phyloP scores from a whole-genome alignment of 2,329 filamentous ascomycete species.

The Hyphodiscus sp. region DNA sequence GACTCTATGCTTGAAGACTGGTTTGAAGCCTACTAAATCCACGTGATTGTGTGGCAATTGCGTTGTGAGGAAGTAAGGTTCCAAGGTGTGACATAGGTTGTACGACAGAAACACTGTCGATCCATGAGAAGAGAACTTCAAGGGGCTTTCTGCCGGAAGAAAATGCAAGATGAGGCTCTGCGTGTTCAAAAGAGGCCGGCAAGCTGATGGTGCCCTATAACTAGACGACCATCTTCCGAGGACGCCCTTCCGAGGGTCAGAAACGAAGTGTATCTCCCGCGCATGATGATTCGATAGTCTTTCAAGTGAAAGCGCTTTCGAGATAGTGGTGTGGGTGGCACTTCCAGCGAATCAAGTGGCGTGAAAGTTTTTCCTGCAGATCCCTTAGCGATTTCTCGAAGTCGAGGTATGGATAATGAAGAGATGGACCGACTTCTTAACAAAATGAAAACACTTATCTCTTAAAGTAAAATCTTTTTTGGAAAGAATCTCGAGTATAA shows the following conservation, averaged over 20 bases:
- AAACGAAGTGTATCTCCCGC: background rate
- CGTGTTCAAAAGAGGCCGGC: background rate
- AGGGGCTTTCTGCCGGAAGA: background rate
- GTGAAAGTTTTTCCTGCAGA: slow-evolving; percentile 16
- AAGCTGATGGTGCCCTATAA: background rate
- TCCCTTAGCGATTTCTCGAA: slow-evolving; percentile 22
- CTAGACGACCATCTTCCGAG: background rate
- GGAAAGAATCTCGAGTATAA: background rate
- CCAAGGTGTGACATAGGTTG: background rate
- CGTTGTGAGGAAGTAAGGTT: background rate
- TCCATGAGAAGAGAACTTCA: background rate
- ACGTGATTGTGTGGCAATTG: background rate
- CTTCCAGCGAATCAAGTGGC: slow-evolving; percentile 19
- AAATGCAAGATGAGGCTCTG: background rate
- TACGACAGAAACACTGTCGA: background rate
- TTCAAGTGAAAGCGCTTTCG: slow-evolving; percentile 1
- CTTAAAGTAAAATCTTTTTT: background rate
- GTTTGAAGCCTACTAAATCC: background rate
- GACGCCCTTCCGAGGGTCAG: background rate
- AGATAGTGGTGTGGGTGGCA: slow-evolving; percentile 12
- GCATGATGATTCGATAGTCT: slow-evolving; percentile 11
- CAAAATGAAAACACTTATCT: background rate
- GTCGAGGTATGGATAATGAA: slow-evolving; percentile 9
- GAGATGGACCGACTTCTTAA: background rate
- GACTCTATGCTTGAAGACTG: background rate